Conservation (phyloP, 768 basidiomycete genomes). For the Coprinopsis marcescibilis region DNA sequence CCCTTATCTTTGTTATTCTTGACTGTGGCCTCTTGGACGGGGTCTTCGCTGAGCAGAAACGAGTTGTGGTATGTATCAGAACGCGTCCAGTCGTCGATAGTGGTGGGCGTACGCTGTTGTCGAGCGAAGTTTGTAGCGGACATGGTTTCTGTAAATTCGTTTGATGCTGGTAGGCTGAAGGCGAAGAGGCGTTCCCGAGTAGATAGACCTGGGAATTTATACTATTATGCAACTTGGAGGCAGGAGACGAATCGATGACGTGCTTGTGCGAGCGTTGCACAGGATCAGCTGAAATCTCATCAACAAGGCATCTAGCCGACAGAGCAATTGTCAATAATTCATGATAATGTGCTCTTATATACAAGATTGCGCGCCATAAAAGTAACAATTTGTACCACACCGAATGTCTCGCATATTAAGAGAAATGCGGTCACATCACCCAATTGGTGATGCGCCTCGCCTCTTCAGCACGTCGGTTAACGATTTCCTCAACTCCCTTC, state of each 20-base stretch:
- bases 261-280: too few relatives aligned
- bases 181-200: too few relatives aligned
- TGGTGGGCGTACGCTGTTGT: conserved; percentile 8
- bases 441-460: conserved; percentile 50
- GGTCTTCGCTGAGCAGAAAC: conserved; percentile 42
- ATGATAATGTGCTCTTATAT: too few relatives aligned
- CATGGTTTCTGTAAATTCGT: neutral
- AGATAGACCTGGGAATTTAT: too few relatives aligned
- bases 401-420: too few relatives aligned
- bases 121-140: neutral
- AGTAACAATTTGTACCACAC: too few relatives aligned
- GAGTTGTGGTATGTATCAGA: conserved; percentile 53
- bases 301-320: too few relatives aligned
- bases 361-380: too few relatives aligned
- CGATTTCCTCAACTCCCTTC: conserved; percentile 48
- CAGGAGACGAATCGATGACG: too few relatives aligned
- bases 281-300: too few relatives aligned
- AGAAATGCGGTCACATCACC: conserved; percentile 30
- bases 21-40: conserved; percentile 33
- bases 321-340: too few relatives aligned
- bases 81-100: conserved; percentile 41
- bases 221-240: too few relatives aligned
- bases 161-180: neutral
- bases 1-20: conserved; percentile 37
- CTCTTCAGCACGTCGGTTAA: conserved; percentile 55